phyloP scores from a whole-genome alignment of 2,329 filamentous ascomycete species.

The Ophiostoma triangulosporum region DNA sequence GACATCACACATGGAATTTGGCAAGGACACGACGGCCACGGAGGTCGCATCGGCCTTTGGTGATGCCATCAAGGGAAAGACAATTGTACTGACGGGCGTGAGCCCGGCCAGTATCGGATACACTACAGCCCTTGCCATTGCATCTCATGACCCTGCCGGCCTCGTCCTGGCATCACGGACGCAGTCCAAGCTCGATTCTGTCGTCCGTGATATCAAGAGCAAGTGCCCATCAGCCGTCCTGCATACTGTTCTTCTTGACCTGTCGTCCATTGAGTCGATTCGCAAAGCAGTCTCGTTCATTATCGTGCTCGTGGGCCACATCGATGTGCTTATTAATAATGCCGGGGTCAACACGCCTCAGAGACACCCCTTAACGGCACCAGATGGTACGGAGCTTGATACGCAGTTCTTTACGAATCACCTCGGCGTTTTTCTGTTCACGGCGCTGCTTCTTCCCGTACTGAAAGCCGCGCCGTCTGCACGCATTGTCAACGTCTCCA shows the following conservation, averaged over 20 bases:
- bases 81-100: slow-evolving; percentile 24
- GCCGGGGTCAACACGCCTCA: slow-evolving; percentile 23
- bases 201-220: neutral
- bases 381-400: slow-evolving; percentile 20
- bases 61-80: slow-evolving; percentile 10
- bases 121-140: slow-evolving; percentile 28
- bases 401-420: neutral
- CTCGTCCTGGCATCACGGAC: slow-evolving; percentile 25
- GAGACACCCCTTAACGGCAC: slow-evolving; percentile 19
- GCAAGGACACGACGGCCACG: slow-evolving; percentile 12
- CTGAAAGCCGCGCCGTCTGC: slow-evolving; percentile 9
- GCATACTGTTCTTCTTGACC: neutral
- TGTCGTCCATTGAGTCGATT: neutral
- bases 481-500: slow-evolving; percentile 29
- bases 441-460: neutral
- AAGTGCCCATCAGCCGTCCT: neutral
- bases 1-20: slow-evolving; percentile 12
- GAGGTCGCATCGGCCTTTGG: slow-evolving; percentile 12
- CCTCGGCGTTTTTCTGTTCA: neutral
- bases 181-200: neutral
- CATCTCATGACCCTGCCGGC: slow-evolving; percentile 27
- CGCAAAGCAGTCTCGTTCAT: neutral
- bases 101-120: slow-evolving; percentile 29
- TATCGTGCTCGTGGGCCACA: neutral
- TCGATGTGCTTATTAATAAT: slow-evolving; percentile 29